Evolutionary conservation across 108 stramenopile genomes (phyloP).

Genomic region (Cyclotella baltica): DNA sequence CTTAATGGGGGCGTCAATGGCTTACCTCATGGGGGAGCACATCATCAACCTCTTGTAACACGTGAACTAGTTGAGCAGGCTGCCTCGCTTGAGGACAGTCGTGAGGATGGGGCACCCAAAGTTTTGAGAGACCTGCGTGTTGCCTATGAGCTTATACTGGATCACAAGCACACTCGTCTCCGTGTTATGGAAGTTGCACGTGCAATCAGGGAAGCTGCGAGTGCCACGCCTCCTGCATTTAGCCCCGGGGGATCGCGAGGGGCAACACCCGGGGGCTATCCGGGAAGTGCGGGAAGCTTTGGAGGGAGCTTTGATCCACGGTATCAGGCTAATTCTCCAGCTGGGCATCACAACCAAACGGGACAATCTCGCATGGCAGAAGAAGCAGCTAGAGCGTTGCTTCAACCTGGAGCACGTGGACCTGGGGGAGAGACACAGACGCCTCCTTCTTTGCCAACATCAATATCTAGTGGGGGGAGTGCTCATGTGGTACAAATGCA

Average conservation of each 20-base stretch:
- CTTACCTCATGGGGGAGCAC: conserved; percentile 37
- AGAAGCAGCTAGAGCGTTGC: conserved; percentile 81
- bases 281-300: conserved; percentile 55
- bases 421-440: conserved; percentile 47
- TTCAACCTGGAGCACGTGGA: conserved; percentile 63
- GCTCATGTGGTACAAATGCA: conserved; percentile 89
- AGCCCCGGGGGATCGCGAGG: conserved; percentile 88
- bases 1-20: conserved; percentile 57
- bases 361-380: conserved; percentile 79
- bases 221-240: conserved; percentile 91
- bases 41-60: conserved; percentile 72
- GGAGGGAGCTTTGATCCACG: conserved; percentile 52
- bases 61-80: conserved; percentile 86
- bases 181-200: conserved; percentile 94
- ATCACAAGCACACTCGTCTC: conserved; percentile 95
- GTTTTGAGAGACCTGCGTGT: conserved; percentile 89
- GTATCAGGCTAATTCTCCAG: conserved; percentile 45
- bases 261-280: conserved; percentile 79
- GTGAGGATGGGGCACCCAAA: conserved; percentile 84
- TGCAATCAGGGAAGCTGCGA: conserved; percentile 91
- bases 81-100: conserved; percentile 83
- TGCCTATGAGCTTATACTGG: conserved; percentile 97
- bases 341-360: conserved; percentile 47
- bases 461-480: conserved; percentile 56
- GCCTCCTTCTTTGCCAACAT: conserved; percentile 56